Percentiles rank a stretch among this genome's conserved stretches.
Evolutionary conservation across 2,329 filamentous ascomycete genomes (phyloP).

Genomic region (Penicillium sp.): DNA sequence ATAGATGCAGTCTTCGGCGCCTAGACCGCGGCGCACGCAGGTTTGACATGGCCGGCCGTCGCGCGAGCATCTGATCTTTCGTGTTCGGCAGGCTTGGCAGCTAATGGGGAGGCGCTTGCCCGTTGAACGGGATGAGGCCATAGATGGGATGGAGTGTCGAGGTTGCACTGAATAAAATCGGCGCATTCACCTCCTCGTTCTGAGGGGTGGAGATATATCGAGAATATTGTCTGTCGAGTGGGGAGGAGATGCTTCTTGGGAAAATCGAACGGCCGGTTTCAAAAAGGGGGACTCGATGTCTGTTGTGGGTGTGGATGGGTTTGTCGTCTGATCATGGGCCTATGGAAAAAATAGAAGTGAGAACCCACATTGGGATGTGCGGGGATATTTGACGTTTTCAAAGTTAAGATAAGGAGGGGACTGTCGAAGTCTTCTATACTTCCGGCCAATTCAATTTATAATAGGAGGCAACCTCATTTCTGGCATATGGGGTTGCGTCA

Average conservation of each 20-base stretch:
- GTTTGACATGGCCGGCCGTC: slow-evolving; percentile 43
- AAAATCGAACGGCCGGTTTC: background rate
- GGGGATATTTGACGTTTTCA: slow-evolving; percentile 2
- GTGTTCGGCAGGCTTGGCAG: slow-evolving; percentile 43
- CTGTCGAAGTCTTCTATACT: slow-evolving; percentile 4
- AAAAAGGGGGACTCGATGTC: slow-evolving; percentile 1
- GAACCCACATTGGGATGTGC: background rate
- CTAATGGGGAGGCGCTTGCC: slow-evolving; percentile 42
- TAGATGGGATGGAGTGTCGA: slow-evolving; percentile 4
- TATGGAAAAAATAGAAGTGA: background rate
- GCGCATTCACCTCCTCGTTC: background rate
- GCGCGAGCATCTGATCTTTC: slow-evolving; percentile 44
- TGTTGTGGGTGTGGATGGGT: slow-evolving; percentile 1
- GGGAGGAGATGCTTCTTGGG: background rate
- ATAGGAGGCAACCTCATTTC: slow-evolving; percentile 7
- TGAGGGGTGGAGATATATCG: background rate
- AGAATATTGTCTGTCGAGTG: background rate
- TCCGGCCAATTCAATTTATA: background rate
- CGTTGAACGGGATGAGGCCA: slow-evolving; percentile 30
- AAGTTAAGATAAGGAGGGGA: background rate
- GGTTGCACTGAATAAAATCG: background rate
- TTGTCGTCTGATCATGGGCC: background rate
- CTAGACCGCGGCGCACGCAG: slow-evolving; percentile 40
- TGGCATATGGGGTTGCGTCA: background rate
- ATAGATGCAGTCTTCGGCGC: slow-evolving; percentile 40